Percentiles rank a stretch among this genome's conserved stretches.
Conservation (phyloP, 2,329 filamentous ascomycete genomes). For the Endocalyx cinctus region DNA sequence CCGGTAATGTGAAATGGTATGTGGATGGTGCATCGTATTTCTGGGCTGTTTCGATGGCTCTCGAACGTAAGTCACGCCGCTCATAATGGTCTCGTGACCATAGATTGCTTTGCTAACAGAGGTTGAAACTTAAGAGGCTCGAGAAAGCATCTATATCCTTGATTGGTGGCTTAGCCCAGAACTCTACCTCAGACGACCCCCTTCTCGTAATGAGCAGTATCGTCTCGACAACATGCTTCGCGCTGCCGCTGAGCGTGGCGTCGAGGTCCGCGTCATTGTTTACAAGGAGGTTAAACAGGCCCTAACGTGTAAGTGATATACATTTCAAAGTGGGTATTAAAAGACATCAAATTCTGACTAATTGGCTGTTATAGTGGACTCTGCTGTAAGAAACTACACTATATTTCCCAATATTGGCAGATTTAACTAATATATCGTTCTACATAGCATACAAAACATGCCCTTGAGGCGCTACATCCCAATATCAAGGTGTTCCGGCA, state of each 20-base stretch:
- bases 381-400: conserved; percentile 35
- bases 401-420: too few relatives aligned
- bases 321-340: conserved; percentile 26
- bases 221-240: conserved; percentile 78
- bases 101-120: too few relatives aligned
- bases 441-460: conserved; percentile 69
- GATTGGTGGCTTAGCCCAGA: conserved; percentile 92
- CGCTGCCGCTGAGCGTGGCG: conserved; percentile 77
- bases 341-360: conserved; percentile 8
- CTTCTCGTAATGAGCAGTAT: conserved; percentile 76
- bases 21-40: conserved; percentile 83
- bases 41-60: conserved; percentile 74
- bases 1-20: conserved; percentile 80
- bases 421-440: conserved; percentile 2
- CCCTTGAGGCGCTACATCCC: conserved; percentile 69
- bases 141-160: conserved; percentile 76
- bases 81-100: too few relatives aligned
- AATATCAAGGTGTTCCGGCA: conserved; percentile 89
- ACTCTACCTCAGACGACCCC: conserved; percentile 79
- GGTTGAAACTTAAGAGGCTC: too few relatives aligned
- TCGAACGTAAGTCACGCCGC: conserved; percentile 54
- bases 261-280: conserved; percentile 79
- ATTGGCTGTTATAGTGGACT: conserved; percentile 29
- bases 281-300: conserved; percentile 89
- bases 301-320: conserved; percentile 62